These are phyloP conservation scores for Thalassiosira mediterranea DNA, from an alignment of 352 stramenopile genomes.

Conservation along the genomic window DNA sequence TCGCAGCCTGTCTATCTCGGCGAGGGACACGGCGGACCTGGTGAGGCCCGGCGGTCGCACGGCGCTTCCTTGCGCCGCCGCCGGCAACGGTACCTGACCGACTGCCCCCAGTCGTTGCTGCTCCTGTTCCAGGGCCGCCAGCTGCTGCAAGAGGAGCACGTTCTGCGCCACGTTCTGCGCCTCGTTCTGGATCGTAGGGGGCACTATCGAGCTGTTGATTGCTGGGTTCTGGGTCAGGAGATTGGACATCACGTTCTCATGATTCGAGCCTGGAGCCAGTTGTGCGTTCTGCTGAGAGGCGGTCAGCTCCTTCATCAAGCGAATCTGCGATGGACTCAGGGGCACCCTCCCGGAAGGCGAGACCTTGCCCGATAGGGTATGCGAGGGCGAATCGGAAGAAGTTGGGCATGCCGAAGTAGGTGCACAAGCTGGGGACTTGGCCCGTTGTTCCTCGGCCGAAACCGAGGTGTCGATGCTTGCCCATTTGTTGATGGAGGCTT, in stretches of 20 bases:
- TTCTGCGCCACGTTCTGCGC: neutral
- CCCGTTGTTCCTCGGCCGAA: too few relatives aligned
- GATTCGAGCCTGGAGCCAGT: neutral
- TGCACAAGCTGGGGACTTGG: too few relatives aligned
- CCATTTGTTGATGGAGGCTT: conserved; percentile 51
- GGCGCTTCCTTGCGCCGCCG: neutral
- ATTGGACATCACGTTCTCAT: too few relatives aligned
- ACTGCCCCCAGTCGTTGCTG: neutral
- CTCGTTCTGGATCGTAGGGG: too few relatives aligned
- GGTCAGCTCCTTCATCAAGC: conserved; percentile 20
- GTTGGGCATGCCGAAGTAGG: too few relatives aligned
- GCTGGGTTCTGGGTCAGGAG: too few relatives aligned
- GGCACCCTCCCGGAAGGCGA: conserved; percentile 10
- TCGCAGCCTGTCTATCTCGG: conserved; percentile 31
- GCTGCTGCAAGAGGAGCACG: neutral
- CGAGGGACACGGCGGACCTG: conserved; percentile 14
- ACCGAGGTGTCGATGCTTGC: conserved; percentile 4
- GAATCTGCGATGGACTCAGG: conserved; percentile 6
- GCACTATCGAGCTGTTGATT: too few relatives aligned
- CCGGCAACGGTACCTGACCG: neutral
- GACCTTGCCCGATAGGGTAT: neutral
- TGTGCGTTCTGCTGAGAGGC: neutral
- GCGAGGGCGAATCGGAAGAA: neutral
- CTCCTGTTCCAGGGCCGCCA: neutral
- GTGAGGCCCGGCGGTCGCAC: neutral